Percentiles rank a stretch among this genome's conserved stretches.
These are phyloP conservation scores for Nematodospora valgi DNA, from an alignment of 805 yeast genomes.

Conservation along the genomic window DNA sequence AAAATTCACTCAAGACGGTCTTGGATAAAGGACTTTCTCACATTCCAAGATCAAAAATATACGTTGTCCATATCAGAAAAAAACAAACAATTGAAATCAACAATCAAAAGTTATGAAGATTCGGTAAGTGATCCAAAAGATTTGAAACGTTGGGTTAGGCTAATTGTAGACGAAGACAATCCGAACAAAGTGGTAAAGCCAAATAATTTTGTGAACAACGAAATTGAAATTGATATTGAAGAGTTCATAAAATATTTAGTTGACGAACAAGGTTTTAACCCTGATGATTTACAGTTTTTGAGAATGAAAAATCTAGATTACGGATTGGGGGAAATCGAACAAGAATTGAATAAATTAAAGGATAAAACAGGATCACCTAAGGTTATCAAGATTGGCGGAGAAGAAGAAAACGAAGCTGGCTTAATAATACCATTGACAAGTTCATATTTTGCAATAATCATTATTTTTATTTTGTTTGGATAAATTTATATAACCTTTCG, in stretches of 20 bases:
- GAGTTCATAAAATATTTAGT: conserved; percentile 31
- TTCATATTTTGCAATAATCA: conserved; percentile 5
- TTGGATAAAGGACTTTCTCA: conserved; percentile 23
- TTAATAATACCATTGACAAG: conserved; percentile 1
- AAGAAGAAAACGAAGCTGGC: conserved; percentile 11
- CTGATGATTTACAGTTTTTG: conserved; percentile 26
- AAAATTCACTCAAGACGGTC: conserved; percentile 15
- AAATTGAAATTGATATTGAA: conserved; percentile 21
- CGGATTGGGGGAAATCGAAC: conserved; percentile 37
- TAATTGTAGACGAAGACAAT: conserved; percentile 15
- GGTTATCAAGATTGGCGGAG: conserved; percentile 30
- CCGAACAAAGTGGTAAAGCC: conserved; percentile 6
- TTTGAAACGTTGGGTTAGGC: conserved; percentile 24
- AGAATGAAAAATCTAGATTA: conserved; percentile 26
- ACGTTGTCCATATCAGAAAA: background rate
- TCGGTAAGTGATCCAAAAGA: conserved; percentile 20
- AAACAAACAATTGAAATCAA: conserved; percentile 18
- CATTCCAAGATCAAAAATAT: conserved; percentile 11
- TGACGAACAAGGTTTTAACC: conserved; percentile 23
- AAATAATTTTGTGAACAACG: conserved; percentile 7
- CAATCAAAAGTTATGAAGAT: conserved; percentile 26
- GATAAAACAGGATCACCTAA: conserved; percentile 12
- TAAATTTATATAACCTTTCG: background rate
- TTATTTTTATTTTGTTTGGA: conserved; percentile 1
- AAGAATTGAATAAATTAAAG: conserved; percentile 29